Evolutionary conservation across 192 early-diverging fungal genomes (phyloP), one percentile per base, ranked within the genome.

Genomic region (Umbelopsis vinacea): DNA sequence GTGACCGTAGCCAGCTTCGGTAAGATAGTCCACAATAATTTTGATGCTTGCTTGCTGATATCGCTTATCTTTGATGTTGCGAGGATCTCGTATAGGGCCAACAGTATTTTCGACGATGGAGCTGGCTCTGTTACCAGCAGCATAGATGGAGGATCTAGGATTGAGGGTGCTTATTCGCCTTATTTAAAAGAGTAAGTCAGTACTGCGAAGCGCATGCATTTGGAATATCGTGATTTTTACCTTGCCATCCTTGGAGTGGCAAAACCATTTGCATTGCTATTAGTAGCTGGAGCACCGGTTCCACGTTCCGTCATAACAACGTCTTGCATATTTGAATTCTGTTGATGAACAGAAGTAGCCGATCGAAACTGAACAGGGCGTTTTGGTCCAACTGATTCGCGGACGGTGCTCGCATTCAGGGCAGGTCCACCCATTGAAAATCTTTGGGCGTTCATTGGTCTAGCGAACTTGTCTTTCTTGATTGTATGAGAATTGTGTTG

Each of bases 11-110:
- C 88, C 89, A 38, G 75, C 67, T 52, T 86, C 69, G 3, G 82
- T 77, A 26, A 93, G 83, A 73, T 86, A 93, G 9, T 69, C 70
- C 68, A 91, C 81, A 19, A 93, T 78, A 24, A 50, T 66, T 3
- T 79, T 53, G 57, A 90, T 83, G 54, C 85, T 82, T 21, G 76
- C 74, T 40, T 79, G 70, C 53, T 89, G 87, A 79, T 83, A 84
- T 4, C 46, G 55, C 24, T 71, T 75, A 46, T 80, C 74, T 60
- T 80, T 80, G 73, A 84, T 71, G 12, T 79, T 70, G 26, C 80
- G 68, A 17, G 81, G 75, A 70, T 83, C 79, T 29, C 22, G 73
- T 26, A 63, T 63, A 26, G 57, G 17, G 15, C 29, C 57, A 37
- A 63, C 33, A 6, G 57, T 63, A 33, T 35, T 63, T 9, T 63